A percentile compares a stretch with the other conserved stretches of the same genome.
Evolutionary conservation across 2,329 filamentous ascomycete genomes (phyloP).

Genomic region (Aspergillus proliferans): DNA sequence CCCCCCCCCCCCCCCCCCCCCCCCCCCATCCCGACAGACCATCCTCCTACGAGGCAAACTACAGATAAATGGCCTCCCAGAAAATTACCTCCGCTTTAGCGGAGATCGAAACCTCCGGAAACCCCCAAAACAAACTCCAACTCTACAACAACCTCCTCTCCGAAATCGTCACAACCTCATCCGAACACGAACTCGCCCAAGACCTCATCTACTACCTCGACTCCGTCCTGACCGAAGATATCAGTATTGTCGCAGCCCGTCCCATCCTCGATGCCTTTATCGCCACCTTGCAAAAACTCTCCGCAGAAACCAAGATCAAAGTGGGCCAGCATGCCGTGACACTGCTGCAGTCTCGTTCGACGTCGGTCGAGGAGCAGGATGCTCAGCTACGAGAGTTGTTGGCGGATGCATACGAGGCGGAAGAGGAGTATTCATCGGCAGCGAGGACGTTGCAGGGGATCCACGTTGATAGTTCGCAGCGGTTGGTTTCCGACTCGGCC

Average conservation of each 20-base stretch:
- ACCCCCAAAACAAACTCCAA: slow-evolving; percentile 46
- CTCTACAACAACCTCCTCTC: slow-evolving; percentile 55
- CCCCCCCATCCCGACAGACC: background rate
- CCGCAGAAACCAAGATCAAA: slow-evolving; percentile 60
- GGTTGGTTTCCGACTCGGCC: slow-evolving; percentile 72
- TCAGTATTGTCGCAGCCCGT: slow-evolving; percentile 71
- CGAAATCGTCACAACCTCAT: slow-evolving; percentile 45
- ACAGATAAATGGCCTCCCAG: slow-evolving; percentile 42
- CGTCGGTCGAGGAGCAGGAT: slow-evolving; percentile 80
- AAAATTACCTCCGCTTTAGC: slow-evolving; percentile 45
- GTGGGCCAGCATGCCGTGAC: slow-evolving; percentile 69
- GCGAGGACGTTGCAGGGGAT: slow-evolving; percentile 76
- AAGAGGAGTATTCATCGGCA: slow-evolving; percentile 73
- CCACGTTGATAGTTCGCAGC: slow-evolving; percentile 81
- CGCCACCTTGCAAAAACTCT: slow-evolving; percentile 49
- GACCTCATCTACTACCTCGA: slow-evolving; percentile 65
- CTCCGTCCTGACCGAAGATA: slow-evolving; percentile 61
- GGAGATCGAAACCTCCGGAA: slow-evolving; percentile 44
- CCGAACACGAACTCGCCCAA: slow-evolving; percentile 43
- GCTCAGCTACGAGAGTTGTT: slow-evolving; percentile 72
- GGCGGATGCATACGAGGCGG: slow-evolving; percentile 73
- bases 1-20: too few relatives aligned
- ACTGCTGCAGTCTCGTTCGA: slow-evolving; percentile 58
- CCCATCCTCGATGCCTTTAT: slow-evolving; percentile 67
- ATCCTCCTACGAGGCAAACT: background rate